phyloP scores from a whole-genome alignment of 2,329 filamentous ascomycete species.

The Fusarium abutilonis region DNA sequence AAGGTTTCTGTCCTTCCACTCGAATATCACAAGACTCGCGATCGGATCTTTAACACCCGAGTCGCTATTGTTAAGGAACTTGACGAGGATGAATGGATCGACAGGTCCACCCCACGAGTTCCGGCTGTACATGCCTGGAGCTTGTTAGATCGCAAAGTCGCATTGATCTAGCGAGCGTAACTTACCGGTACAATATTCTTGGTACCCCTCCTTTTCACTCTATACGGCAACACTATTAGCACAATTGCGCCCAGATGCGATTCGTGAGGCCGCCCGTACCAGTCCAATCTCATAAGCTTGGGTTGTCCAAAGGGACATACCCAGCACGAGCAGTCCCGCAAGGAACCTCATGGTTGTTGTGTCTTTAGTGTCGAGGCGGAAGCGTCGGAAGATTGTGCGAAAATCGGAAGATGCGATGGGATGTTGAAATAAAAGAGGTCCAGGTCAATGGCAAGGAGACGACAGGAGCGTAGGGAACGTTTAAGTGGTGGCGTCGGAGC shows the following conservation, averaged over 20 bases:
- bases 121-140: slow-evolving; percentile 87
- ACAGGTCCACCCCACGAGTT: slow-evolving; percentile 87
- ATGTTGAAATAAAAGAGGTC: slow-evolving; percentile 18
- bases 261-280: slow-evolving; percentile 52
- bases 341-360: slow-evolving; percentile 63
- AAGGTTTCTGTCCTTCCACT: slow-evolving; percentile 86
- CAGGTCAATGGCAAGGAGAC: slow-evolving; percentile 8
- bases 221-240: slow-evolving; percentile 52
- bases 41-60: slow-evolving; percentile 72
- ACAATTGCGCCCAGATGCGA: slow-evolving; percentile 5
- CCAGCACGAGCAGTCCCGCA: slow-evolving; percentile 61
- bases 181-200: slow-evolving; percentile 79
- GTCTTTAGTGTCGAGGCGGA: slow-evolving; percentile 16
- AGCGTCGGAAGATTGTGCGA: slow-evolving; percentile 20
- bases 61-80: slow-evolving; percentile 72
- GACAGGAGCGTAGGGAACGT: slow-evolving; percentile 29
- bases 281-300: slow-evolving; percentile 67
- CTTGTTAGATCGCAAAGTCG: slow-evolving; percentile 18
- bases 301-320: slow-evolving; percentile 63
- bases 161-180: not conserved
- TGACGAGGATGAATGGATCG: slow-evolving; percentile 88
- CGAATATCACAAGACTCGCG: slow-evolving; percentile 88
- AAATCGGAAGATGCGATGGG: slow-evolving; percentile 2
- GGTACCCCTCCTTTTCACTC: slow-evolving; percentile 80
- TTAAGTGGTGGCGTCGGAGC: slow-evolving; percentile 34